Evolutionary conservation across 2,329 filamentous ascomycete genomes (phyloP).

Genomic region (Xylaria sp.): DNA sequence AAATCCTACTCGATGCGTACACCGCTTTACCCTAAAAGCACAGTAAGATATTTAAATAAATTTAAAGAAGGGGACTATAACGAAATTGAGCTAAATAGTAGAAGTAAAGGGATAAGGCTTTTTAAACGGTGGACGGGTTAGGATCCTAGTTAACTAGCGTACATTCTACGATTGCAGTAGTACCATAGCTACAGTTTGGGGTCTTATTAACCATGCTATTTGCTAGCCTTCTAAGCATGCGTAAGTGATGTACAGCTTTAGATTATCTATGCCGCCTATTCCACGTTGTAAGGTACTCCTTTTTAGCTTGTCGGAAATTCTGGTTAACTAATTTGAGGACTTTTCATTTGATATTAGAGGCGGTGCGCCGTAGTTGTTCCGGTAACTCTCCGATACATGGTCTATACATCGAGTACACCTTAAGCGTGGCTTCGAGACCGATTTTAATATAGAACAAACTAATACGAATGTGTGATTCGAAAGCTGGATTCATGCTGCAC

Average conservation of each 20-base stretch:
- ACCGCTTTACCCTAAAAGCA: no score
- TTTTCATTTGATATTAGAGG: slow-evolving; percentile 21
- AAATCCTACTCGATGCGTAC: no score
- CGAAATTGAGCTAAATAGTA: no score
- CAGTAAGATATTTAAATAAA: no score
- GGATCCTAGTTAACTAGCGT: no score
- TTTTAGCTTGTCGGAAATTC: slow-evolving; percentile 17
- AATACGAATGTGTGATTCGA: slow-evolving; percentile 20
- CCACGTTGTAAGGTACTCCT: slow-evolving; percentile 18
- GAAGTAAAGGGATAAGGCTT: no score
- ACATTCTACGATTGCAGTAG: no score
- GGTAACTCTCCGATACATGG: slow-evolving; percentile 11
- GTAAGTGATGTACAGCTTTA: no score
- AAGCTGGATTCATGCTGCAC: slow-evolving; percentile 20
- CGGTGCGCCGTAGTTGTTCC: background rate
- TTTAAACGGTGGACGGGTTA: no score
- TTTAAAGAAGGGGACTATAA: no score
- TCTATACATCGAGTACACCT: slow-evolving; percentile 18
- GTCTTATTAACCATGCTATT: background rate
- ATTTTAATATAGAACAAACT: slow-evolving; percentile 20
- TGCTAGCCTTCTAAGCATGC: slow-evolving; percentile 1
- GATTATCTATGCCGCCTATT: slow-evolving; percentile 19
- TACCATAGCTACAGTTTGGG: no score
- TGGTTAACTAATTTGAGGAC: slow-evolving; percentile 19
- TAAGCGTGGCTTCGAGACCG: slow-evolving; percentile 1